Conservation (phyloP, 495 filamentous ascomycete species). For the Daldinia grandis region DNA sequence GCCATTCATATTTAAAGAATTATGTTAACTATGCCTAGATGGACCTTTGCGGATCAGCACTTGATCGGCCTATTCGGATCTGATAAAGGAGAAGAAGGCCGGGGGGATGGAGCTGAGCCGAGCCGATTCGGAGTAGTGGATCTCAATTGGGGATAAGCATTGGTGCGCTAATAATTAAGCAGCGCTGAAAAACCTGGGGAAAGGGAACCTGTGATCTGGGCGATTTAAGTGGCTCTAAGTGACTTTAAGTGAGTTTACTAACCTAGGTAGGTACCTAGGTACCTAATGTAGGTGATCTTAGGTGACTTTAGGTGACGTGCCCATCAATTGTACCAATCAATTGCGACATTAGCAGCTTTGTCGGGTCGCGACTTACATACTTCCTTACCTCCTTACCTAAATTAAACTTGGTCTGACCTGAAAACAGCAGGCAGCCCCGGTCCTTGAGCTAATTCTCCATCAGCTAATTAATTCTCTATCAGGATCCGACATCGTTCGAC, state of each 20-base stretch:
- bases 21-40: neutral
- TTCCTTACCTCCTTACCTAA: too few relatives aligned
- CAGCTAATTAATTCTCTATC: slow-evolving; percentile 1
- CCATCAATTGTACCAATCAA: slow-evolving; percentile 14
- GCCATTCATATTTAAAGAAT: neutral
- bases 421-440: neutral
- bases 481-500: slow-evolving; percentile 39
- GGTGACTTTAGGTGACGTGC: neutral
- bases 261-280: too few relatives aligned
- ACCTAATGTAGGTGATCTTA: too few relatives aligned
- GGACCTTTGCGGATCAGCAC: neutral
- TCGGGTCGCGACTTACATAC: slow-evolving; percentile 13
- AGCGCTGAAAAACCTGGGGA: slow-evolving; percentile 28
- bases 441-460: slow-evolving; percentile 19
- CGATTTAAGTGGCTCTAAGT: neutral
- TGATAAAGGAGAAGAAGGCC: slow-evolving; percentile 10
- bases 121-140: slow-evolving; percentile 14
- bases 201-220: slow-evolving; percentile 14
- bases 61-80: slow-evolving; percentile 15
- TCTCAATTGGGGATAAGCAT: neutral
- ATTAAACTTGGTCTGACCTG: neutral
- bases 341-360: slow-evolving; percentile 16
- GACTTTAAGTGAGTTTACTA: neutral
- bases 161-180: slow-evolving; percentile 34
- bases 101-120: neutral